A percentile compares a stretch with the other conserved stretches of the same genome.
Conservation (phyloP, 164 flowering plant species). For the Vitis cinerea region DNA sequence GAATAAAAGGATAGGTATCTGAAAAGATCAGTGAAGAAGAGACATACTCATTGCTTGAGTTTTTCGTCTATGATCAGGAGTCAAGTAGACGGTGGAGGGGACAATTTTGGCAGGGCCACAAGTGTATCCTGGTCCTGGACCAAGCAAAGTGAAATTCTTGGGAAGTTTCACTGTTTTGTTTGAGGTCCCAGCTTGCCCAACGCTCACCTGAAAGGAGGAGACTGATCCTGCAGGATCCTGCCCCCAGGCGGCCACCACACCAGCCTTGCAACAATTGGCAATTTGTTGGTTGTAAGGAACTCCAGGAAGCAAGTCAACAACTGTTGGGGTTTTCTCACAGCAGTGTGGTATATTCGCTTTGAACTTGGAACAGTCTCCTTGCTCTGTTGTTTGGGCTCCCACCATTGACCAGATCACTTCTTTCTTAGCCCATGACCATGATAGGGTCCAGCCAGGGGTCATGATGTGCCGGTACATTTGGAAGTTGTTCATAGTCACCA, state of each 20-base stretch:
- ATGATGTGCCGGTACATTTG: slow-evolving; percentile 62
- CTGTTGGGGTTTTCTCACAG: slow-evolving; percentile 48
- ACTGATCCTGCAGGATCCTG: slow-evolving; percentile 58
- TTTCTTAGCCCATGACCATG: slow-evolving; percentile 65
- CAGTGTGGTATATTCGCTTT: slow-evolving; percentile 65
- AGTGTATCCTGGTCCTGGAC: slow-evolving; percentile 71
- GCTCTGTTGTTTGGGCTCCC: slow-evolving; percentile 67
- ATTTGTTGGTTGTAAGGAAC: slow-evolving; percentile 67
- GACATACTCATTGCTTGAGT: slow-evolving; percentile 63
- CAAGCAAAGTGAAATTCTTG: slow-evolving; percentile 58
- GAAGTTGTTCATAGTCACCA: slow-evolving; percentile 62
- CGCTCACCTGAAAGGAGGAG: slow-evolving; percentile 61
- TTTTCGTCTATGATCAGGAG: slow-evolving; percentile 40
- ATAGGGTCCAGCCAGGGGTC: slow-evolving; percentile 64
- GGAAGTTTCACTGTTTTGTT: slow-evolving; percentile 69
- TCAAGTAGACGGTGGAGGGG: slow-evolving; percentile 43
- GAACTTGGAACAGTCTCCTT: slow-evolving; percentile 68
- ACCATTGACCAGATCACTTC: slow-evolving; percentile 71
- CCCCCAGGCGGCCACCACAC: slow-evolving; percentile 58
- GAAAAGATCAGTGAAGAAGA: neutral
- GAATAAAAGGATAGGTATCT: no score
- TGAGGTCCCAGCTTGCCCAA: slow-evolving; percentile 60
- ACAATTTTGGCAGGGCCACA: slow-evolving; percentile 48
- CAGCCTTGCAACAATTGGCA: slow-evolving; percentile 66
- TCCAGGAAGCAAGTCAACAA: slow-evolving; percentile 66